Conservation (phyloP, 2,329 filamentous ascomycete species). For the Fusarium foetens region DNA sequence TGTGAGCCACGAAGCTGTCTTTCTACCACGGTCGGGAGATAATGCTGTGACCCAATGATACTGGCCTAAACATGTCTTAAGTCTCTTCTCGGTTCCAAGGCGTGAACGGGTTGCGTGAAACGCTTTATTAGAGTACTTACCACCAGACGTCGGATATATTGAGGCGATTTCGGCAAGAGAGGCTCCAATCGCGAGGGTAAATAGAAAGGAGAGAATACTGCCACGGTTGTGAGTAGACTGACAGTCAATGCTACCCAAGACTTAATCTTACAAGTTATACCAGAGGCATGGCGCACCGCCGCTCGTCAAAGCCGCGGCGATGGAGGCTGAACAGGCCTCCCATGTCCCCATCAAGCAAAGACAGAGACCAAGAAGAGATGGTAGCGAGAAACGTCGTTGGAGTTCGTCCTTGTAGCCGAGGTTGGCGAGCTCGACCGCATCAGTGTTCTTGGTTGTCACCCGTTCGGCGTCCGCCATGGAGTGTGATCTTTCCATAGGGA, state of each 20-base stretch:
- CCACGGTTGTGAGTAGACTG: background rate
- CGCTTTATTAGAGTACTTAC: too few relatives aligned
- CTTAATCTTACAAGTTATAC: background rate
- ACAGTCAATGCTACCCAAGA: background rate
- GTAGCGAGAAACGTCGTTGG: background rate
- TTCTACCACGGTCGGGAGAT: too few relatives aligned
- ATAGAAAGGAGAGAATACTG: background rate
- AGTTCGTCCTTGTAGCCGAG: background rate
- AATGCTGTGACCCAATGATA: too few relatives aligned
- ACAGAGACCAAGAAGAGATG: background rate
- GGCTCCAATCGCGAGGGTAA: background rate
- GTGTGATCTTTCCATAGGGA: background rate
- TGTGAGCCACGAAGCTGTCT: too few relatives aligned
- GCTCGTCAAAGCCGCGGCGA: background rate
- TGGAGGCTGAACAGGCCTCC: background rate
- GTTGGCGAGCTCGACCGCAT: background rate
- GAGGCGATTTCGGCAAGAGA: too few relatives aligned
- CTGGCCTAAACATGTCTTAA: too few relatives aligned
- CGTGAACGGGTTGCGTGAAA: too few relatives aligned
- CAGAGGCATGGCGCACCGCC: background rate
- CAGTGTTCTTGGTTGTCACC: background rate
- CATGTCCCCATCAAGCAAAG: background rate
- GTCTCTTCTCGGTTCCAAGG: too few relatives aligned
- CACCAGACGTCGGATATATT: too few relatives aligned
- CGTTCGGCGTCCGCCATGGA: background rate